A percentile compares a stretch with the other conserved stretches of the same genome.
phyloP scores from a whole-genome alignment of 352 stramenopile species.

The Globisporangium spiculum region DNA sequence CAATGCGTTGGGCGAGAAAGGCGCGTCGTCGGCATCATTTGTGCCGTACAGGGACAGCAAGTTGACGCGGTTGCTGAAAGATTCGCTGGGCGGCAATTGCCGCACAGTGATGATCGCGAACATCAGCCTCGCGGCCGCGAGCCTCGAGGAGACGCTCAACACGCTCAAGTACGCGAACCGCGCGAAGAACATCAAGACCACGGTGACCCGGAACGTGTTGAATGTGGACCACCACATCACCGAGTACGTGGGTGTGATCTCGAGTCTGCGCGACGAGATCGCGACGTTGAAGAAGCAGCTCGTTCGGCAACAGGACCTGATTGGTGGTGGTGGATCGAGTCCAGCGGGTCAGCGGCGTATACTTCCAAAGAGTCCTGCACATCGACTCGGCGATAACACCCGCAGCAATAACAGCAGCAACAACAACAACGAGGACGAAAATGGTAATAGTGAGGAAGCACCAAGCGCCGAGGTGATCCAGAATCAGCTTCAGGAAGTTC shows the following conservation, averaged over 20 bases:
- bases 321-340: not conserved
- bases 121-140: constrained; percentile 72
- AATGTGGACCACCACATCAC: constrained; percentile 85
- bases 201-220: constrained; percentile 82
- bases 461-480: constrained; percentile 10
- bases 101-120: constrained; percentile 94
- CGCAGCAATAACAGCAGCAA: constrained; percentile 13
- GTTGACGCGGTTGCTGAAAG: constrained; percentile 86
- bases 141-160: constrained; percentile 92
- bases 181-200: constrained; percentile 94
- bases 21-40: constrained; percentile 42
- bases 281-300: constrained; percentile 69
- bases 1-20: constrained; percentile 89
- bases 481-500: constrained; percentile 36
- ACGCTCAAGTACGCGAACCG: constrained; percentile 93
- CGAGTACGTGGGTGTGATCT: constrained; percentile 87
- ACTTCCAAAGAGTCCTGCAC: not conserved
- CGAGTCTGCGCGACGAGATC: constrained; percentile 85
- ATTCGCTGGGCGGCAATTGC: constrained; percentile 91
- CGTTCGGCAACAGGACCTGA: constrained; percentile 26
- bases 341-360: not conserved
- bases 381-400: not conserved
- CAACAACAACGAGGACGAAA: constrained; percentile 19
- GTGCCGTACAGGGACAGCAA: constrained; percentile 91
- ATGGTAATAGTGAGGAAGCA: not conserved